Base-by-base conservation (phyloP, 306 rosid species). In the Pyrus communis region DNA sequence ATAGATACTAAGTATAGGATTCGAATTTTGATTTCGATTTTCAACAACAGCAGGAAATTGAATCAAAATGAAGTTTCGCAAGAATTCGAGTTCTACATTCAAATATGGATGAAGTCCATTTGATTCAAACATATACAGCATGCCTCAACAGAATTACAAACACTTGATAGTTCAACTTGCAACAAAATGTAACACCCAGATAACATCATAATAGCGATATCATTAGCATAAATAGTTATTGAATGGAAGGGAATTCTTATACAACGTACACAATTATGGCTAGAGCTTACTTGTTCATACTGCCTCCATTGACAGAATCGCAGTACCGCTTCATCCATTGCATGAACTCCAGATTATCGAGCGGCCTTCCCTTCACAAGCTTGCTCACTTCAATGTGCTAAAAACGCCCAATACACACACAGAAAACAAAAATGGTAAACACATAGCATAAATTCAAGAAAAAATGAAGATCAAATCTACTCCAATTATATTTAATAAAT, bases 301-400 rank as follows among this genome's bases (percentile, higher is more conserved):
- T 68, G 54, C 96, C 93, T 3, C 92, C 89, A 74, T 83, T 85
- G 71, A 88, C 85, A 1, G 99, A 90, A 81, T 95, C 99, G 35
- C 97, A 92, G 88, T 92, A 95, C 43, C 93, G 73, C 80, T 95
- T 95, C 97, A 95, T 80, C 99, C 99, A 95, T 66, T 92, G 99
- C 96, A 92, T 95, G 85, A 95, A 91, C 82, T 95, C 99, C 82
- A 95, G 70, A 81, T 95, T 95, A 78, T 95, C 97, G 51, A 95
- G 87, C 7, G 99, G 96, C 74, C 97, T 88, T 70, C 99, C 99
- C 66, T 95, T 95, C 65, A 93, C 93, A 8, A 95, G 92, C 89
- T 91, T 95, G 84, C 66, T 92, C 71, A 95, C 99, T 84, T 95
- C 97, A 35, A 95, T 90, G 70, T 95, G 86, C 97, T 95, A 74